A percentile compares a stretch with the other conserved stretches of the same genome.
Conservation (phyloP, 371 early-diverging fungal species). For the Rhizopus sp. region DNA sequence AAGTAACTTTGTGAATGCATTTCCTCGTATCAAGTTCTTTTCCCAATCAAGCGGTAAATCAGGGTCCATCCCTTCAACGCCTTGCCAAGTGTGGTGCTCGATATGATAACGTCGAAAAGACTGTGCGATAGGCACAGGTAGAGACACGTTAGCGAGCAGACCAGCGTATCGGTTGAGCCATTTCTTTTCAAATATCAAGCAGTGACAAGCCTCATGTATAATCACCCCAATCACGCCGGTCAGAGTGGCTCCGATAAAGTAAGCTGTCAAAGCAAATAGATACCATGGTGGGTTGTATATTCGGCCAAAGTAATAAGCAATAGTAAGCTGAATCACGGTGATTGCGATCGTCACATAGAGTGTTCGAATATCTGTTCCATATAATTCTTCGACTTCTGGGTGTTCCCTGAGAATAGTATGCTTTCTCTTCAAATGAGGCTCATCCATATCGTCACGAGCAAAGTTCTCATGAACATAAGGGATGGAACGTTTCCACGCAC, state of each 20-base stretch:
- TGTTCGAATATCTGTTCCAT: slow-evolving; percentile 83
- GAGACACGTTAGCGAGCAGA: slow-evolving; percentile 81
- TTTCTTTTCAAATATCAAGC: slow-evolving; percentile 69
- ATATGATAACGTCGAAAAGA: slow-evolving; percentile 94
- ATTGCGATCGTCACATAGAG: slow-evolving; percentile 68
- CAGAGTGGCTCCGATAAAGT: slow-evolving; percentile 83
- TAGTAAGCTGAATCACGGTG: slow-evolving; percentile 71
- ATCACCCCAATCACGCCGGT: slow-evolving; percentile 77
- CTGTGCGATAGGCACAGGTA: slow-evolving; percentile 80
- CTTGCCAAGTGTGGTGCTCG: slow-evolving; percentile 96
- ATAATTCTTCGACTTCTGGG: slow-evolving; percentile 88
- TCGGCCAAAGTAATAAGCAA: slow-evolving; percentile 81
- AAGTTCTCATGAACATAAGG: slow-evolving; percentile 75
- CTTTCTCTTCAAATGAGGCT: slow-evolving; percentile 94
- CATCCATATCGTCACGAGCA: slow-evolving; percentile 88
- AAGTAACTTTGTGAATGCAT: slow-evolving; percentile 71
- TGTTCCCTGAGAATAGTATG: slow-evolving; percentile 82
- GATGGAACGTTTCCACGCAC: slow-evolving; percentile 83
- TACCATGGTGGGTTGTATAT: slow-evolving; percentile 59
- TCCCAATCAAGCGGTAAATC: slow-evolving; percentile 94
- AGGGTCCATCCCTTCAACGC: slow-evolving; percentile 93
- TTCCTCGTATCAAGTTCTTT: slow-evolving; percentile 75
- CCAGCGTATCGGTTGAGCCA: slow-evolving; percentile 82
- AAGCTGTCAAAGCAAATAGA: slow-evolving; percentile 63
- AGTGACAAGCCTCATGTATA: slow-evolving; percentile 94